Evolutionary conservation across 768 basidiomycete genomes (phyloP), one percentile per base, ranked within the genome.

Genomic region (Brasilioporus rufonigricans): DNA sequence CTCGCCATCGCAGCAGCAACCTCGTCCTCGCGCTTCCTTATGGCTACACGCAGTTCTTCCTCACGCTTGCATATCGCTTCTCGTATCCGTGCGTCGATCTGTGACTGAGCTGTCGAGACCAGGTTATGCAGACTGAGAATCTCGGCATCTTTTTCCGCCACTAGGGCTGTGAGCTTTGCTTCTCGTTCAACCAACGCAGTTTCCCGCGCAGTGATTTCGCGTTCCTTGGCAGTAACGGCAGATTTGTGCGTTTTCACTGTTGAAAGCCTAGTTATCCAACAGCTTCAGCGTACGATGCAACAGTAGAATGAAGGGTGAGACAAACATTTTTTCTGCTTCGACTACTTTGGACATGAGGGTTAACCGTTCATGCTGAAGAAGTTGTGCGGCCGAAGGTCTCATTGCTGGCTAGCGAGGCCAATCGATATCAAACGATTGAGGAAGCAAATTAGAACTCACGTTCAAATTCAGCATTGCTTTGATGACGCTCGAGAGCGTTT

Each of bases 391-490:
- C 0, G 89, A 91, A 2, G 91, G 91, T 36, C 91, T 82, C 87
- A 91, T 89, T 2, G 89, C 89, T 5, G 91, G 91, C 90, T 93
- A 45, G 38, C 27, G 48, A 23, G 21, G 8, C n/a, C n/a, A n/a
- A 24, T 31, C 41, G 21, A 38, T 2, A 16, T 55, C 39, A 57
- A 29, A 33, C n/a, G 23, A 40, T 13, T 16, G 18, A 31, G 21
- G 38, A 11, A 35, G 36, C 14, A n/a, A 10, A 32, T 24, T 33
- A 26, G 5, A 29, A 65, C 80, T 61, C 64, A 93, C 92, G 63
- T 92, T 92, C 14, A 92, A 75, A 68, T 85, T 91, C 16, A 94
- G 70, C 93, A 96, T 94, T 0, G 88, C 80, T 66, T 88, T 92
- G 64, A 95, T 93, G 53, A 89, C 80, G n/a, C 76, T 76, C 5